Percentiles rank a stretch among this genome's conserved stretches.
These are phyloP conservation scores for Syzygium aqueum DNA, from an alignment of 345 rosid genomes.

Conservation along the genomic window DNA sequence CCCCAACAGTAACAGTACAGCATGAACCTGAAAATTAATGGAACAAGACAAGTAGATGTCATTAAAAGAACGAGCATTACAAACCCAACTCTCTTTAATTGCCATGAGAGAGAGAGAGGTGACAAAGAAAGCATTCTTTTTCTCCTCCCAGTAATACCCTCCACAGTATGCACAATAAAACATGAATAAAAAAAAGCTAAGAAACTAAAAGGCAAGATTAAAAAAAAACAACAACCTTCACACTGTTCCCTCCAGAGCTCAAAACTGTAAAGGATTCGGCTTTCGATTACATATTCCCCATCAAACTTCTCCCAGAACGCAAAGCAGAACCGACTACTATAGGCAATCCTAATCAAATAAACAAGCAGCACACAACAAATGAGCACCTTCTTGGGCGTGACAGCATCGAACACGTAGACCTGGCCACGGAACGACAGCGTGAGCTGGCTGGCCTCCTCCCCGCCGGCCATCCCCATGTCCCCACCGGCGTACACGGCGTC, in stretches of 20 bases:
- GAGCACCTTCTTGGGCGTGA: slow-evolving; percentile 67
- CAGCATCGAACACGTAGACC: slow-evolving; percentile 81
- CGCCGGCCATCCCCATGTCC: slow-evolving; percentile 22
- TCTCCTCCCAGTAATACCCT: not conserved
- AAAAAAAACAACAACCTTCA: not conserved
- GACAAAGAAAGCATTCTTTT: not conserved
- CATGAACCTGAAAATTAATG: slow-evolving; percentile 47
- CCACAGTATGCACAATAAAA: not conserved
- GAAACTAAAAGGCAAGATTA: not conserved
- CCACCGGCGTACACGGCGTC: slow-evolving; percentile 42
- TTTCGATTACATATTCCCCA: not conserved
- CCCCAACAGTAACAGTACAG: slow-evolving; percentile 67
- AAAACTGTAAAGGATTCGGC: not conserved
- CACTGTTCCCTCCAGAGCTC: not conserved
- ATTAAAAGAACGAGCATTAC: not conserved
- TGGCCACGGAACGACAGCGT: slow-evolving; percentile 84
- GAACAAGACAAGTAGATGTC: not conserved
- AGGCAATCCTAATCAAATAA: not conserved
- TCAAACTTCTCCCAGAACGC: not conserved
- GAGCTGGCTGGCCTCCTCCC: slow-evolving; percentile 45
- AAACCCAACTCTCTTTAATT: not conserved
- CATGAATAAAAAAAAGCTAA: not conserved
- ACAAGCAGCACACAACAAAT: not conserved
- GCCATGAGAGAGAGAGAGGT: not conserved
- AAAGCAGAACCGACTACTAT: not conserved